Evolutionary conservation across 352 stramenopile species (phyloP), one percentile per base, ranked within the genome.

Genomic region (Halophytophthora polymorphica): DNA sequence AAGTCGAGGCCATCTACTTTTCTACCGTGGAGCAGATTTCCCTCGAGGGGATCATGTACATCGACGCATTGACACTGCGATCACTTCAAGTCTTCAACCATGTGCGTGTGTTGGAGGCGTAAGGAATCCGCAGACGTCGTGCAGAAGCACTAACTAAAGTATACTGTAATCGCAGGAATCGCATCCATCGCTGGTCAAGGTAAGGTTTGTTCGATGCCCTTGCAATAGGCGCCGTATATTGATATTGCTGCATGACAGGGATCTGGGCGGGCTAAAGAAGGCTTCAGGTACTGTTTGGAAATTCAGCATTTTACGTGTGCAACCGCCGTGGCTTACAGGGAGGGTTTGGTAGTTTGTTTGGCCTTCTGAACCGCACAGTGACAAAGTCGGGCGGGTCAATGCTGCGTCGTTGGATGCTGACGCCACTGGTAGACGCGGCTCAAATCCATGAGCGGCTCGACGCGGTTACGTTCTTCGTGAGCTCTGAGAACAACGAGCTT

Each of bases 1-100:
- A 75, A 18, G 58, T 62, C 2, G 58, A 76, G 22, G 61, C 64
- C 6, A 56, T 87, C 8, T 87, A 71, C 36, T 64, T 95, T 13
- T 71, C 71, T 35, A 62, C 55, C 3, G 76, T 93, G 23, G 71
- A 91, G 45, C 71, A 76, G 61, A 70, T 90, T 23, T 58, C 75
- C 5, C 64, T 95, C 2, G 71, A 89, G 21, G 83, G 78, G 1
- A 79, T 93, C 39, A 93, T 93, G 83, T 79, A 78, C 50, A 82
- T 93, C 29, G 81, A 95, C 49, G 70, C 71, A 29, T 71, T 60
- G 11, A 83, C 74, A 2, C 71, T 93, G 2, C 67, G 80, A 47
- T 86, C 85, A 1, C 67, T 95, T 37, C 85, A 95, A 39, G 88
- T 95, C 49, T 93, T 95, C 43, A 87, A 76, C 33, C 60, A 78